Percentiles rank a stretch among this genome's conserved stretches.
Evolutionary conservation across 139 green algal species (phyloP).

Genomic region (Pseudopediastrum boryanum): DNA sequence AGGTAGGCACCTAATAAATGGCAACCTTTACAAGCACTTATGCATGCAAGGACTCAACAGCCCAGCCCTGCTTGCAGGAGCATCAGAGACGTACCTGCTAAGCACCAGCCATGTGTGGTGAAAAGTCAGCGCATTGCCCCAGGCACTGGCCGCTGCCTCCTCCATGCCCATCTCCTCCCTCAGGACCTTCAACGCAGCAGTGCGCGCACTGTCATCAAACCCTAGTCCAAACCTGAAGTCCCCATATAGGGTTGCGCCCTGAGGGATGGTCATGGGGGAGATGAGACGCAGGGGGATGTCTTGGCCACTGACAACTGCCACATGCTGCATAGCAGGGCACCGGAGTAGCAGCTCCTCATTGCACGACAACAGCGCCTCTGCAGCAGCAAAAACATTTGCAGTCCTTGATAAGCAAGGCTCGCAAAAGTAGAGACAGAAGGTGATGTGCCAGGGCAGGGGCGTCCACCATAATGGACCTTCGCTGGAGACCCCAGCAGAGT

Average conservation of each 20-base stretch:
- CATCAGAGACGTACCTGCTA: neutral
- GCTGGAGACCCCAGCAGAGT: neutral
- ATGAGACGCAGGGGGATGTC: conserved; percentile 19
- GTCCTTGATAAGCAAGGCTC: neutral
- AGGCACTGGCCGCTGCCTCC: neutral
- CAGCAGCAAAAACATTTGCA: neutral
- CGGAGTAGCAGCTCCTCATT: conserved; percentile 22
- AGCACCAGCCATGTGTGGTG: conserved; percentile 38
- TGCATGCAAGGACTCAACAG: too few species aligned
- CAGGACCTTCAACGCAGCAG: conserved; percentile 8
- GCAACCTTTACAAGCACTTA: too few species aligned
- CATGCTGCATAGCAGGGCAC: conserved; percentile 19
- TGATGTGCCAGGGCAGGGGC: neutral
- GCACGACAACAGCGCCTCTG: neutral
- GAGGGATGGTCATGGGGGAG: neutral
- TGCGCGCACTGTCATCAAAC: conserved; percentile 14
- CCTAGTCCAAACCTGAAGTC: conserved; percentile 33
- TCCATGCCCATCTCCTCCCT: conserved; percentile 6
- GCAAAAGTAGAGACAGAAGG: neutral
- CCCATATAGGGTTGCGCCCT: conserved; percentile 9
- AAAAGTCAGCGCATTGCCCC: conserved; percentile 19
- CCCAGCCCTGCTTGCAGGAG: too few species aligned
- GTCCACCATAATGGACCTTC: neutral
- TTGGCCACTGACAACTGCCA: conserved; percentile 26
- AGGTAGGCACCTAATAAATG: too few species aligned